A percentile compares a stretch with the other conserved stretches of the same genome.
Conservation (phyloP, 768 basidiomycete species). For the Suillus ampliporus region DNA sequence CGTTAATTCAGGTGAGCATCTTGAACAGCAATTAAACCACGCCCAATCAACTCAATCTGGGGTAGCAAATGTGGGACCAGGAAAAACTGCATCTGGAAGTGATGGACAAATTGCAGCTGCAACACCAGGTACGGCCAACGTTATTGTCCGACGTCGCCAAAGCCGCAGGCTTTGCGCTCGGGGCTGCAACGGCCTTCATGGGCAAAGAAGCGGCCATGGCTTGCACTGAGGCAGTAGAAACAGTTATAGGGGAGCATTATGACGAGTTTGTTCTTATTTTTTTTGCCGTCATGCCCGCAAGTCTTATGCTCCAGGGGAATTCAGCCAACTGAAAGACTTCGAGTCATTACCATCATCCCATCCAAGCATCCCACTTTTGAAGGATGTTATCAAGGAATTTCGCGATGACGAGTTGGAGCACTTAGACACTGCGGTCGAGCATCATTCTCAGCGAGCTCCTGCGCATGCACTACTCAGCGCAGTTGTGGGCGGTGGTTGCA, state of each 20-base stretch:
- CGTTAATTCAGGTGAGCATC: constrained; percentile 73
- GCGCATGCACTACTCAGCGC: constrained; percentile 91
- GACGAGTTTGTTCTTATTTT: constrained; percentile 78
- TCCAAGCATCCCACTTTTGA: constrained; percentile 78
- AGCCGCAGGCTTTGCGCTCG: constrained; percentile 85
- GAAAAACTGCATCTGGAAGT: constrained; percentile 90
- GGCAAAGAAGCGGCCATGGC: constrained; percentile 97
- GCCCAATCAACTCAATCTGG: constrained; percentile 10
- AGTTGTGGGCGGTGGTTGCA: constrained; percentile 84
- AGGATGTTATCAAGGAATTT: constrained; percentile 78
- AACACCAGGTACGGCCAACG: constrained; percentile 87
- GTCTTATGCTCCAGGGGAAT: neutral
- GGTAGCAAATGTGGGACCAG: constrained; percentile 97
- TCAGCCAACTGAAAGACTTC: constrained; percentile 83
- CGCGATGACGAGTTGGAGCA: constrained; percentile 96
- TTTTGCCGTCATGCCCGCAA: constrained; percentile 4
- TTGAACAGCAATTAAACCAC: constrained; percentile 6
- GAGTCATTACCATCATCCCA: constrained; percentile 67
- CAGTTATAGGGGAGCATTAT: constrained; percentile 97
- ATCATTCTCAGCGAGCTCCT: constrained; percentile 88
- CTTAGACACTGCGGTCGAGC: constrained; percentile 86
- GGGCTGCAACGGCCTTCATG: constrained; percentile 84
- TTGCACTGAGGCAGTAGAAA: constrained; percentile 97
- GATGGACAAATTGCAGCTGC: constrained; percentile 83
- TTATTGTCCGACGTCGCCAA: constrained; percentile 84